phyloP scores from a whole-genome alignment of 495 filamentous ascomycete species.

The Hypoxylon cercidicola region DNA sequence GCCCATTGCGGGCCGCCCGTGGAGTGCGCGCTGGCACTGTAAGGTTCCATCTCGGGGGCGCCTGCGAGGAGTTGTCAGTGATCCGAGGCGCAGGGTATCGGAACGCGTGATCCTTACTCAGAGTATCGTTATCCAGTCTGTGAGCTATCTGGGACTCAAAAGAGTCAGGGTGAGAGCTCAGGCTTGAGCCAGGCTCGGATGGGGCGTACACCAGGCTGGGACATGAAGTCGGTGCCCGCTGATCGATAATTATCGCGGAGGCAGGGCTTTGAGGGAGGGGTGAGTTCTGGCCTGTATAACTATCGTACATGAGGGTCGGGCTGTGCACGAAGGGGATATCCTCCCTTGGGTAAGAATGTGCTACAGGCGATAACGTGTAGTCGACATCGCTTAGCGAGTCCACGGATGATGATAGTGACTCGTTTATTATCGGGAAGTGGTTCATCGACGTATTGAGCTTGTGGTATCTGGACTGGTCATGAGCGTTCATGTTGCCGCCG shows the following conservation, averaged over 20 bases:
- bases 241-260: conserved; percentile 62
- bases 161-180: conserved; percentile 57
- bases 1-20: conserved; percentile 54
- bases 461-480: conserved; percentile 42
- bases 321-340: conserved; percentile 63
- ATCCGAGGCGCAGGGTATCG: conserved; percentile 42
- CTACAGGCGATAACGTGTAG: conserved; percentile 62
- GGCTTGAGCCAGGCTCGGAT: conserved; percentile 59
- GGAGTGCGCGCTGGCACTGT: conserved; percentile 57
- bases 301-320: conserved; percentile 63
- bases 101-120: conserved; percentile 54
- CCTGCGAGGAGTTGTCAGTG: conserved; percentile 49
- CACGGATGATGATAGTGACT: conserved; percentile 58
- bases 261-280: conserved; percentile 62
- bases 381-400: conserved; percentile 65
- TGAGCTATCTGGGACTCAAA: conserved; percentile 57
- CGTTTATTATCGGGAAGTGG: conserved; percentile 49
- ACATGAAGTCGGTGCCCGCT: conserved; percentile 61
- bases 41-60: conserved; percentile 58
- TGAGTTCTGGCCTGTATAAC: conserved; percentile 58
- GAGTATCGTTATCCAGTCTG: conserved; percentile 58
- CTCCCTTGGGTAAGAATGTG: conserved; percentile 61
- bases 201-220: conserved; percentile 61
- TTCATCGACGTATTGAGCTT: conserved; percentile 41
- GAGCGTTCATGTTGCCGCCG: conserved; percentile 34